Evolutionary conservation across 1,284 basidiomycete genomes (phyloP).

Genomic region (Irpex sp.): DNA sequence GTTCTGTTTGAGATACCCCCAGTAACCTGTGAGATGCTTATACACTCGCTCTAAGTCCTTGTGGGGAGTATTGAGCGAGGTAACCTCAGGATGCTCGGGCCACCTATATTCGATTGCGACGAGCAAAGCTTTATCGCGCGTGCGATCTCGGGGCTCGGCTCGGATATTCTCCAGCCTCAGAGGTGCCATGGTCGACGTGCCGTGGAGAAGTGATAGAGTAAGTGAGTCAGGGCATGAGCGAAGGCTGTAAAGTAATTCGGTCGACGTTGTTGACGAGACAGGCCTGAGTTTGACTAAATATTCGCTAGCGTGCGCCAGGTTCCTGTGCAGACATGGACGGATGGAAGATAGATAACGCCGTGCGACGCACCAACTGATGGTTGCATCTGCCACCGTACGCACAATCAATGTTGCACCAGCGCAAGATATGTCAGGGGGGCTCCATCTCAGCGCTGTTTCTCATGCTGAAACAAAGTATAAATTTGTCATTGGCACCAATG

Average conservation of each 20-base stretch:
- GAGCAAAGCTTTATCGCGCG: constrained; percentile 16
- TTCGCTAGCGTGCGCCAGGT: too few relatives aligned
- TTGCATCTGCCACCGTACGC: too few relatives aligned
- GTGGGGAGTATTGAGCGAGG: constrained; percentile 5
- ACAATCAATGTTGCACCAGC: too few relatives aligned
- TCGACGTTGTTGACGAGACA: neutral
- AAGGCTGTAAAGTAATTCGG: neutral
- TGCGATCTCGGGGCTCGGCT: neutral
- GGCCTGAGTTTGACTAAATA: too few relatives aligned
- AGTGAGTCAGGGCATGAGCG: neutral
- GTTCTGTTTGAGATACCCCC: constrained; percentile 12
- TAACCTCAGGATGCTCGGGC: neutral
- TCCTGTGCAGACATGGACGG: too few relatives aligned
- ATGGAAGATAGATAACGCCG: too few relatives aligned
- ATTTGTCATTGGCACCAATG: too few relatives aligned
- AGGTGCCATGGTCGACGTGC: neutral
- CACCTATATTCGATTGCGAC: constrained; percentile 16
- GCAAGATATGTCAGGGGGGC: too few relatives aligned
- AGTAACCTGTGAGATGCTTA: constrained; percentile 1
- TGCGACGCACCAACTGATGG: too few relatives aligned
- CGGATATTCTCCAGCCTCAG: neutral
- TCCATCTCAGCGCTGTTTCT: too few relatives aligned
- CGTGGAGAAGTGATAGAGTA: too few relatives aligned
- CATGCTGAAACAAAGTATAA: too few relatives aligned
- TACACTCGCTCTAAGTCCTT: constrained; percentile 8